These are phyloP conservation scores for Aspergillus puulaauensis DNA, from an alignment of 2,329 filamentous ascomycete species.

Conservation along the genomic window DNA sequence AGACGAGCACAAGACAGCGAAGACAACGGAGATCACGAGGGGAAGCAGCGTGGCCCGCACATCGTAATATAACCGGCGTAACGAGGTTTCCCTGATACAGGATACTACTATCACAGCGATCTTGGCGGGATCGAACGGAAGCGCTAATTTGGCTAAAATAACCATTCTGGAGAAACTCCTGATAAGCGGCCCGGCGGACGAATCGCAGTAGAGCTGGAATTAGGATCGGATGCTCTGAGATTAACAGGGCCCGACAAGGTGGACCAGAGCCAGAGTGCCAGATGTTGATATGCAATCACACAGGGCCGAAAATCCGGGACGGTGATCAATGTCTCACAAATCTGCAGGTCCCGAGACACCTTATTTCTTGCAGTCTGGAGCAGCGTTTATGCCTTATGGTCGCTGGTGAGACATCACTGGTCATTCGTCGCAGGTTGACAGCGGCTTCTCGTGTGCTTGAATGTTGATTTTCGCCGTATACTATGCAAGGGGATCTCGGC, in stretches of 20 bases:
- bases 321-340: background rate
- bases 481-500: too few relatives aligned
- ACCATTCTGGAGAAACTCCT: background rate
- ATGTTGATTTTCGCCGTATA: too few relatives aligned
- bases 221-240: background rate
- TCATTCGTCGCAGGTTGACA: background rate
- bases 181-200: background rate
- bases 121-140: background rate
- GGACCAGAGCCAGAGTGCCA: background rate
- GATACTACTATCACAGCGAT: too few relatives aligned
- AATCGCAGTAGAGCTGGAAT: background rate
- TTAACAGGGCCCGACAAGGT: background rate
- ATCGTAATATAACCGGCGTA: background rate
- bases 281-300: background rate
- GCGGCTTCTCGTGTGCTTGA: background rate
- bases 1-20: background rate
- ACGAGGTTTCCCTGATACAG: background rate
- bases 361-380: background rate
- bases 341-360: background rate
- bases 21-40: background rate
- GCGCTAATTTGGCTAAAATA: background rate
- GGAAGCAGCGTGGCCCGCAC: background rate
- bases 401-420: background rate
- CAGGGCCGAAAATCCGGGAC: background rate
- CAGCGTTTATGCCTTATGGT: background rate